A percentile compares a stretch with the other conserved stretches of the same genome.
Conservation (phyloP, 2,329 filamentous ascomycete species). For the Hypoxylon sp. region DNA sequence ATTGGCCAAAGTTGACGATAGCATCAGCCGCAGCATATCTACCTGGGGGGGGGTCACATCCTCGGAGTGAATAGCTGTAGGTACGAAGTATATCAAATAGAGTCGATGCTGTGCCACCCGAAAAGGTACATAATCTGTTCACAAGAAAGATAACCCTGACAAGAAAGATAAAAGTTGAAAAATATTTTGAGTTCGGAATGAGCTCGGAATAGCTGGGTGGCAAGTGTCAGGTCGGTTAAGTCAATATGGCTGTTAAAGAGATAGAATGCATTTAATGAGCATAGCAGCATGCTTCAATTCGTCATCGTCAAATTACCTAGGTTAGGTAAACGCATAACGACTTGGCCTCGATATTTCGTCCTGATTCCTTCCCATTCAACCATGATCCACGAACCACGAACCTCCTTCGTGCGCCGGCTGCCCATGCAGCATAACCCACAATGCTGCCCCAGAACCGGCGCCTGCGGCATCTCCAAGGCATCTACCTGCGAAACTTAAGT, state of each 20-base stretch:
- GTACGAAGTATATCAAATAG: neutral
- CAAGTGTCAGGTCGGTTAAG: too few species aligned
- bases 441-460: slow-evolving; percentile 82
- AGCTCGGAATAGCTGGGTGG: too few species aligned
- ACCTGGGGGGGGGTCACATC: neutral
- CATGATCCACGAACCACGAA: too few species aligned
- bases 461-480: slow-evolving; percentile 85
- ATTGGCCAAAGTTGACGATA: too few species aligned
- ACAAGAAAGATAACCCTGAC: too few species aligned
- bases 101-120: too few species aligned
- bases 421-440: slow-evolving; percentile 47
- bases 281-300: slow-evolving; percentile 15
- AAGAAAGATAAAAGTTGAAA: neutral
- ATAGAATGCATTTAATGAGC: neutral
- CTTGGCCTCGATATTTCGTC: slow-evolving; percentile 16
- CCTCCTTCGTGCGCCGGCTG: slow-evolving; percentile 44
- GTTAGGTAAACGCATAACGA: slow-evolving; percentile 7
- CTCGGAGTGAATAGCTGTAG: neutral
- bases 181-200: too few species aligned
- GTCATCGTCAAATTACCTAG: slow-evolving; percentile 29
- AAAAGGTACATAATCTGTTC: too few species aligned
- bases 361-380: too few species aligned
- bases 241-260: neutral
- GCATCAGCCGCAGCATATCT: neutral
- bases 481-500: slow-evolving; percentile 87